Evolutionary conservation across 805 yeast genomes (phyloP), one percentile per base, ranked within the genome.

Genomic region (Lachancea sp.): DNA sequence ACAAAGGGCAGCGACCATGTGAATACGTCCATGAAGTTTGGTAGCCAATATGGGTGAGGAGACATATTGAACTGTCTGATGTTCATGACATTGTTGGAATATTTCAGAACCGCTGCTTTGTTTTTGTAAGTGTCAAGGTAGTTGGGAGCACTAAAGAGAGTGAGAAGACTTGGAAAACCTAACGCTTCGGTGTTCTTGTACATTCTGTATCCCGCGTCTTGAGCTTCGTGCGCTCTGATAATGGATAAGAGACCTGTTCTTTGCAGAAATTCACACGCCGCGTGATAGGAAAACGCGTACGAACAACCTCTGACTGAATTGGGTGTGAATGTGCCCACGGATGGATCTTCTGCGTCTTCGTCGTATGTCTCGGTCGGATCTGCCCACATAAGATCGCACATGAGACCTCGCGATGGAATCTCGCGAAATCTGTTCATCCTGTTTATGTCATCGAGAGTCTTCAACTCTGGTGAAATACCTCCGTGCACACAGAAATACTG

Each of bases 1-100:
- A 93, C 97, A 70, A 93, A 91, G 7, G 98, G 99, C 46, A 91
- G 71, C 1, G 96, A 86, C 98, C 98, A 93, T 10, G 95, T 84
- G 65, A 91, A 91, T 6, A 91, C 96, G 64, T 93, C 97, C 95
- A 90, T 88, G 57, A 90, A 87, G 63, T 89, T 89, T 7, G 98
- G 98, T 54, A 93, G 72, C 88, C 95, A 89, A 67, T 93, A 91
- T 1, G 99, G 99, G 66, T 91, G 98, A 4, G 96, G 95, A 25
- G 89, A 81, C 57, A 82, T 69, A 65, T 90, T 89, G 72, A 93
- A 91, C 67, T 91, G 98, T 46, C 97, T 78, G 46, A 91, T 91
- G 65, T 91, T 93, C 93, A 91, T 84, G 18, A 89, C 93, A 54
- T 89, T 83, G 61, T 85, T 78, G 56, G 87, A 96, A 66, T 90